Conservation (phyloP, 768 basidiomycete species). For the Rubroboletus satanas region DNA sequence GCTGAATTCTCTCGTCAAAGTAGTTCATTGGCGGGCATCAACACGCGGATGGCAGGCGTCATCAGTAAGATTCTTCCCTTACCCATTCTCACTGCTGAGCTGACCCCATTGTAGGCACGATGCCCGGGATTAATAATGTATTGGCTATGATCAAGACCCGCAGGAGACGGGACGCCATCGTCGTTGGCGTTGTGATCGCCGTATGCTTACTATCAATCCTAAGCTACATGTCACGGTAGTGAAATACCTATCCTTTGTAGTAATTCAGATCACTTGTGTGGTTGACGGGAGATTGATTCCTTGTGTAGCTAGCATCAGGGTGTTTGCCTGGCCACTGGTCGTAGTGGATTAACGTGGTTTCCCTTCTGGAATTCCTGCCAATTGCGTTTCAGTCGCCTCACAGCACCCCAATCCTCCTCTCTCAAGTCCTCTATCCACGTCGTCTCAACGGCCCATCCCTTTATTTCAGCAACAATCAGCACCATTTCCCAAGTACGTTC, state of each 20-base stretch:
- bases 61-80: conserved; percentile 51
- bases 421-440: conserved; percentile 43
- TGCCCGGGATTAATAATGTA: conserved; percentile 93
- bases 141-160: conserved; percentile 91
- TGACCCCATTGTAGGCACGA: conserved; percentile 49
- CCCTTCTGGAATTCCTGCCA: conserved; percentile 61
- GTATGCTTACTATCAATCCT: conserved; percentile 65
- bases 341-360: conserved; percentile 31
- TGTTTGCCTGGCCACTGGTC: not conserved
- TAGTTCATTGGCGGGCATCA: conserved; percentile 69
- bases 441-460: conserved; percentile 71
- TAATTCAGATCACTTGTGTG: not conserved
- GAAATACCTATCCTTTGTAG: not conserved
- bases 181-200: conserved; percentile 87
- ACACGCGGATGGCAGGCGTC: conserved; percentile 78
- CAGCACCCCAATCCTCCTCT: conserved; percentile 53
- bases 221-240: conserved; percentile 41
- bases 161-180: conserved; percentile 83
- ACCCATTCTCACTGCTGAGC: not conserved
- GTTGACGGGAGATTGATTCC: not conserved
- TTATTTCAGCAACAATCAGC: conserved; percentile 64
- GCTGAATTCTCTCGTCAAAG: conserved; percentile 88
- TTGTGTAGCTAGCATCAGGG: not conserved
- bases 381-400: conserved; percentile 64
- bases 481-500: conserved; percentile 76